Evolutionary conservation across 352 stramenopile genomes (phyloP).

Genomic region (Phytopythium sindhum): DNA sequence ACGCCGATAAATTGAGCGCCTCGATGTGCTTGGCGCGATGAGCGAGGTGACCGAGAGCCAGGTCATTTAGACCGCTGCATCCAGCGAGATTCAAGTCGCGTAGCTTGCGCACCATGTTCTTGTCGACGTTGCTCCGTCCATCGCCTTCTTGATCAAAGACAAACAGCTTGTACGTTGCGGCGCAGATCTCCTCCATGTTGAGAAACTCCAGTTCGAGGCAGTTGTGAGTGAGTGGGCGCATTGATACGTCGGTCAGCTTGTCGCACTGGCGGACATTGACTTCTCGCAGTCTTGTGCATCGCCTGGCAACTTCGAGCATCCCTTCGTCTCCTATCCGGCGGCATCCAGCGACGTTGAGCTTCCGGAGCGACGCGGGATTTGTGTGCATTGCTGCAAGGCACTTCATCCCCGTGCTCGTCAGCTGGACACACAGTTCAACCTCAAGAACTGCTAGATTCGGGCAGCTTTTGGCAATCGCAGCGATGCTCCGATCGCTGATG

Average conservation of each 20-base stretch:
- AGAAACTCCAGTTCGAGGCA: conserved; percentile 76
- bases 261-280: conserved; percentile 83
- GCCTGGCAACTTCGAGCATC: conserved; percentile 58
- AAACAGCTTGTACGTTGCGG: conserved; percentile 73
- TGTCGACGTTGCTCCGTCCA: conserved; percentile 71
- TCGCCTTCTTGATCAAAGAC: conserved; percentile 84
- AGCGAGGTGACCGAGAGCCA: conserved; percentile 62
- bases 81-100: conserved; percentile 59
- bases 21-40: conserved; percentile 53
- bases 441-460: conserved; percentile 39
- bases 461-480: conserved; percentile 48
- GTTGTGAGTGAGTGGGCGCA: conserved; percentile 77
- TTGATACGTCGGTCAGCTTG: conserved; percentile 74
- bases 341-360: conserved; percentile 78
- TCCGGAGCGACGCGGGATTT: conserved; percentile 46
- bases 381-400: conserved; percentile 40
- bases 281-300: conserved; percentile 50
- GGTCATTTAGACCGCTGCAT: conserved; percentile 70
- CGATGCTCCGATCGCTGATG: conserved; percentile 61
- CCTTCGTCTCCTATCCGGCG: conserved; percentile 76
- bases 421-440: conserved; percentile 60
- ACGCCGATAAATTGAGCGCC: conserved; percentile 54
- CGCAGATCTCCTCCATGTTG: conserved; percentile 79
- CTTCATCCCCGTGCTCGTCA: conserved; percentile 52
- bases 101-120: conserved; percentile 67